Base-by-base conservation (phyloP, 1,139 yeast species). In the Saccharomyces uvarum region DNA sequence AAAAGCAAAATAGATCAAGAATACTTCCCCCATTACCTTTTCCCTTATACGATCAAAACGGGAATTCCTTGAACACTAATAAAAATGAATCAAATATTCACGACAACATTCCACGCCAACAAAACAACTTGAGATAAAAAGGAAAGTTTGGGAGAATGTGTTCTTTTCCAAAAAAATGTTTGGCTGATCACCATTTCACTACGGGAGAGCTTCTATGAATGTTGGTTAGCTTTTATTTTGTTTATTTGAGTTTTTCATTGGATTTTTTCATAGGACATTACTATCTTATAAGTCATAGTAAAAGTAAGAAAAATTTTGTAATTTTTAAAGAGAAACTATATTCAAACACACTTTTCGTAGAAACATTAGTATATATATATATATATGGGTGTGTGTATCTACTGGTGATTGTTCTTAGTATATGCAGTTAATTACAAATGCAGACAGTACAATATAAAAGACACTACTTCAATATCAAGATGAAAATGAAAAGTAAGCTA, bases 1-100 rank as follows among this genome's bases (percentile, higher is more conserved):
- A 8, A 38, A 16, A 38, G 24, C 21, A 16, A 38, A 16, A 16
- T 8, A 38, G 19, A 16, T 38, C 44, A 38, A 54, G 51, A 21
- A 33, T 5, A 8, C 32, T 29, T n/a, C 48, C 55, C 9, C 53
- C 54, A 2, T 53, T 56, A 19, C 52, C 47, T 16, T 54, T 54
- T 14, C 55, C 56, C 24, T 26, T n/a, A 24, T 26, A 46, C 16
- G 19, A 41, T 7, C 14, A 46, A 9, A 52, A 24, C 38, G 32
- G 38, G 21, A 41, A n/a, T 4, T 46, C n/a, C 5, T 16, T 38
- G 24, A 38, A 16, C 26, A 21, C 24, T 4, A 38, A 38, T 4
- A 38, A 19, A 26, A 9, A 38, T 7, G 21, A 9, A 19, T 4
- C 24, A 8, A 9, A 19, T 38, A 38, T 9, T 11, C n/a, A 9